phyloP scores from a whole-genome alignment of 129 eudicot species.

The Helianthus tuberosus region DNA sequence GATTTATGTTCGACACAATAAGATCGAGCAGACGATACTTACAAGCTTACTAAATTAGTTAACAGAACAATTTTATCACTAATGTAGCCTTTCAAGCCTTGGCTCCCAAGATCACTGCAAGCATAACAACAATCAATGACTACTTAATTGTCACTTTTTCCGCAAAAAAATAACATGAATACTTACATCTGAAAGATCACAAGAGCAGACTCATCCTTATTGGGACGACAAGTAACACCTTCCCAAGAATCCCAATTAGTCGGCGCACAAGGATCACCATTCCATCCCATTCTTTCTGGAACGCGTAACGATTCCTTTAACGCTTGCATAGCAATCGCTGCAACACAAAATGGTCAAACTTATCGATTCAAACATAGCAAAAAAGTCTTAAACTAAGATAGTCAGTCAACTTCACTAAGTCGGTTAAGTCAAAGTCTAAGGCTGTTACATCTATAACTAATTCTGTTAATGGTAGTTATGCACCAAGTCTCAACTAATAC shows the following conservation, averaged over 20 bases:
- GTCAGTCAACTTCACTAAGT: background rate
- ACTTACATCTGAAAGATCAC: constrained; percentile 75
- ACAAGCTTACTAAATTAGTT: constrained; percentile 94
- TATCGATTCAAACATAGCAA: background rate
- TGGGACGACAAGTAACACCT: constrained; percentile 79
- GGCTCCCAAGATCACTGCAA: constrained; percentile 93
- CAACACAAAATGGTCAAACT: background rate
- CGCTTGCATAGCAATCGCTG: constrained; percentile 85
- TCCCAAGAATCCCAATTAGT: constrained; percentile 99
- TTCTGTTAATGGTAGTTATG: background rate
- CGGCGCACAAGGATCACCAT: constrained; percentile 99
- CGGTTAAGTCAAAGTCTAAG: background rate
- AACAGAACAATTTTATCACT: constrained; percentile 77
- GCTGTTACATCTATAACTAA: background rate
- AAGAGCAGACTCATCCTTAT: constrained; percentile 57
- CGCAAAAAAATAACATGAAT: background rate
- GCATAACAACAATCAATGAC: constrained; percentile 3
- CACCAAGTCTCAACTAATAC: constrained; percentile 36
- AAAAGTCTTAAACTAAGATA: background rate
- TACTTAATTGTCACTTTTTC: constrained; percentile 1
- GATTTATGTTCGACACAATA: constrained; percentile 3
- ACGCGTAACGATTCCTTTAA: constrained; percentile 85
- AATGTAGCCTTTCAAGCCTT: constrained; percentile 92
- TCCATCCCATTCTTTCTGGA: constrained; percentile 98
- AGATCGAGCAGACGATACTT: constrained; percentile 55